These are phyloP conservation scores for Citrullus amarus DNA, from an alignment of 306 rosid species.

Conservation along the genomic window DNA sequence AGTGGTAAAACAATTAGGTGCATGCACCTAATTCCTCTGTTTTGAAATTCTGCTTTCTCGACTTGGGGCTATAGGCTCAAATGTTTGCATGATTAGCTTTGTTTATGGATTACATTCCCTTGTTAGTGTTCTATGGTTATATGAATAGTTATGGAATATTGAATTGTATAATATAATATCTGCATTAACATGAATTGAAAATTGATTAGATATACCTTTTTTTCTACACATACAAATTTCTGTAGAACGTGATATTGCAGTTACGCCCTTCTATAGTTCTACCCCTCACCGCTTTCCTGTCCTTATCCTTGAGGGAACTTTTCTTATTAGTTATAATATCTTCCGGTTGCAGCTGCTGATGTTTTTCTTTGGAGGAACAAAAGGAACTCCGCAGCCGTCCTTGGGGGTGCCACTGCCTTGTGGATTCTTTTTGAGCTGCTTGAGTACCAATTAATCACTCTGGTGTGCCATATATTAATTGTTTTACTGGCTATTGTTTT, in stretches of 20 bases:
- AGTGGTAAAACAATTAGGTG: background rate
- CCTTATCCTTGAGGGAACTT: background rate
- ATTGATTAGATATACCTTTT: background rate
- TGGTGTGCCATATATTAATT: slow-evolving; percentile 59
- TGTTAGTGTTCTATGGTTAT: background rate
- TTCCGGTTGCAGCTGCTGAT: slow-evolving; percentile 63
- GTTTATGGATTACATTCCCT: background rate
- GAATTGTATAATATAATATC: background rate
- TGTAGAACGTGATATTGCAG: background rate
- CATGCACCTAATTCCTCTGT: background rate
- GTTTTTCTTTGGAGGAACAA: slow-evolving; percentile 79
- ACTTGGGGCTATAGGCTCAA: too few species aligned
- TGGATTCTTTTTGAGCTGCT: slow-evolving; percentile 75
- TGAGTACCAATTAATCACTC: slow-evolving; percentile 59
- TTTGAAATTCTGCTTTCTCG: background rate
- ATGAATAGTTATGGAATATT: background rate
- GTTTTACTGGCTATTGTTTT: slow-evolving; percentile 34
- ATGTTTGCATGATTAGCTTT: background rate
- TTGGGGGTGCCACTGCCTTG: slow-evolving; percentile 56
- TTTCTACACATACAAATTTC: background rate
- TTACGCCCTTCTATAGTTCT: background rate
- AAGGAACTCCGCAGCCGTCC: slow-evolving; percentile 46
- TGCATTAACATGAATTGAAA: background rate
- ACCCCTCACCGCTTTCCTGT: background rate
- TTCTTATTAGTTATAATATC: slow-evolving; percentile 12